phyloP scores from a whole-genome alignment of 768 basidiomycete species.

The Amanita polypyramis region DNA sequence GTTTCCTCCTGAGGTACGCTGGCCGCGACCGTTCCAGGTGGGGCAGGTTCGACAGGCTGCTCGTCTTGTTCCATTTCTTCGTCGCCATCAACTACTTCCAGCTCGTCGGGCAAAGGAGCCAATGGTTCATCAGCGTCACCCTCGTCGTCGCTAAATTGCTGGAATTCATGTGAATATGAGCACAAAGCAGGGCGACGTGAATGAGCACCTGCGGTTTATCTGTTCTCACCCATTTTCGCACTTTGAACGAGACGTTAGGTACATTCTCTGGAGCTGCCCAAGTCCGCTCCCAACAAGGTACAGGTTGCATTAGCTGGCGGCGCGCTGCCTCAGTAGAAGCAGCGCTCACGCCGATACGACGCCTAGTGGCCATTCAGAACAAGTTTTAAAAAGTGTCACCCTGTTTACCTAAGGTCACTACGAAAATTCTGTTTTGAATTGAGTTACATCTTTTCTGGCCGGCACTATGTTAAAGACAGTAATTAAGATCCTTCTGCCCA shows the following conservation, averaged over 20 bases:
- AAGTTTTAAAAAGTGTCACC: constrained; percentile 1
- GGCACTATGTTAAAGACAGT: no score
- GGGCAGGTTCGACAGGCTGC: constrained; percentile 24
- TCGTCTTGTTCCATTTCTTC: constrained; percentile 73
- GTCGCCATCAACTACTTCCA: constrained; percentile 64
- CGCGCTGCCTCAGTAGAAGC: constrained; percentile 75
- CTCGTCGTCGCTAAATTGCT: constrained; percentile 89
- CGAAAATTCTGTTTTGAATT: no score
- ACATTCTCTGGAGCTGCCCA: constrained; percentile 55
- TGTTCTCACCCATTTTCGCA: constrained; percentile 73
- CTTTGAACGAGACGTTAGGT: constrained; percentile 49
- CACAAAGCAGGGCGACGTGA: not conserved
- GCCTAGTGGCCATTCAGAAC: constrained; percentile 51
- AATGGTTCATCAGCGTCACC: constrained; percentile 71
- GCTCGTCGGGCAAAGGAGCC: constrained; percentile 69
- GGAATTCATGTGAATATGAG: constrained; percentile 5
- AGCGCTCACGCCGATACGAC: constrained; percentile 67
- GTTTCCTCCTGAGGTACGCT: constrained; percentile 32
- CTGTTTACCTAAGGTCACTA: no score
- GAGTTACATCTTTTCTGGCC: no score
- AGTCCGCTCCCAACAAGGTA: constrained; percentile 77
- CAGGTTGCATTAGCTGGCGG: constrained; percentile 81
- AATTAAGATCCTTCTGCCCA: constrained; percentile 43
- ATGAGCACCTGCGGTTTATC: constrained; percentile 58
- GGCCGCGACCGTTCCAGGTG: constrained; percentile 15